Evolutionary conservation across 495 filamentous ascomycete genomes (phyloP).

Genomic region (Penicillium canariense): DNA sequence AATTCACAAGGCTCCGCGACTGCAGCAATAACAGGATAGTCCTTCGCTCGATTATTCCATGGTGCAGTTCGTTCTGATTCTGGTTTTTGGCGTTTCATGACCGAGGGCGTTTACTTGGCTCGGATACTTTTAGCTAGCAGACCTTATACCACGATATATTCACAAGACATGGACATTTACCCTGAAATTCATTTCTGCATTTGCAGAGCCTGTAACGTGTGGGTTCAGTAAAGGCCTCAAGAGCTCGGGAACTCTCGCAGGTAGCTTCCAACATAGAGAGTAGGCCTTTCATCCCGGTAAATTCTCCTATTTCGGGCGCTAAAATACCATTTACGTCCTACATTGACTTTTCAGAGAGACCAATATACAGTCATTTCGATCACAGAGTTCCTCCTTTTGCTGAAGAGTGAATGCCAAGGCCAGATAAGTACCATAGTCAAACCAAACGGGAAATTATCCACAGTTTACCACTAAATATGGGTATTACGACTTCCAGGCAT

Average conservation of each 20-base stretch:
- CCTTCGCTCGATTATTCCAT: not conserved
- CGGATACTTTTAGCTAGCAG: not conserved
- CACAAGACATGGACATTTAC: slow-evolving; percentile 3
- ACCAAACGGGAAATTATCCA: no score
- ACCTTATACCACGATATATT: slow-evolving; percentile 21
- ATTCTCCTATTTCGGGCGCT: not conserved
- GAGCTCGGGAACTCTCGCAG: not conserved
- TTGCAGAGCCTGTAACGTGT: no score
- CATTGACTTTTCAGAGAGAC: no score
- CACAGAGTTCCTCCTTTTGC: no score
- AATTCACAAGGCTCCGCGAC: not conserved
- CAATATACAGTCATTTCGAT: no score
- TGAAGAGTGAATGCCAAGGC: no score
- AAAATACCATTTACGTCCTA: no score
- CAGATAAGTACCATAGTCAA: no score
- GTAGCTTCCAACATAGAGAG: not conserved
- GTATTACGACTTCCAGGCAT: no score
- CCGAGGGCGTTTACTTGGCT: slow-evolving; percentile 8
- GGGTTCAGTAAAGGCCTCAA: no score
- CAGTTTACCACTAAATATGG: no score
- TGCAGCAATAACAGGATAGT: not conserved
- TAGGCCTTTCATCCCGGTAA: not conserved
- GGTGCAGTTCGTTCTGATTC: not conserved
- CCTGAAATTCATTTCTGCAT: not conserved
- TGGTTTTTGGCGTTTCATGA: slow-evolving; percentile 12